These are phyloP conservation scores for Candida succiphila DNA, from an alignment of 805 yeast genomes.

Conservation along the genomic window DNA sequence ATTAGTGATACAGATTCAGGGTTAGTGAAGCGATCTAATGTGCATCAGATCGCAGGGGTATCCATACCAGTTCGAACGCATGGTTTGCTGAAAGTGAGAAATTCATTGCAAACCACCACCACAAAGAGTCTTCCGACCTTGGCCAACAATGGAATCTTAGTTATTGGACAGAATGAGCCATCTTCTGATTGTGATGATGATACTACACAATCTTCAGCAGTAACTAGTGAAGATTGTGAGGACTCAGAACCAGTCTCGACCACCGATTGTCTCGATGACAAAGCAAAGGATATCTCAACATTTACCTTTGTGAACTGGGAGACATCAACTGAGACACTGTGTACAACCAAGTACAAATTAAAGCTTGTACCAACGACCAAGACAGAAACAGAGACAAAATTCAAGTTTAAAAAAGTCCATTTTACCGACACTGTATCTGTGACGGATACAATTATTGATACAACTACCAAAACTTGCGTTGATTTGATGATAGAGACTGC, in stretches of 20 bases:
- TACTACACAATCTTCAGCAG: neutral
- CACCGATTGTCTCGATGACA: neutral
- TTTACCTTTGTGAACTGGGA: neutral
- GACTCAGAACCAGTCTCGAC: neutral
- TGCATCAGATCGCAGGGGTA: too few relatives aligned
- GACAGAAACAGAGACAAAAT: neutral
- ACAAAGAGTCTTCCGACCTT: too few relatives aligned
- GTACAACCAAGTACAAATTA: constrained; percentile 7
- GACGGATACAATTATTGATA: constrained; percentile 4
- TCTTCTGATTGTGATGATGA: neutral
- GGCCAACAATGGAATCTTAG: too few relatives aligned
- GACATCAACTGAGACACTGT: constrained; percentile 1
- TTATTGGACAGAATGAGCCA: too few relatives aligned
- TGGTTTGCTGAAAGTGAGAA: too few relatives aligned
- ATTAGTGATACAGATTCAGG: too few relatives aligned
- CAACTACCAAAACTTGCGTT: constrained; percentile 5
- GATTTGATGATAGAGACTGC: neutral
- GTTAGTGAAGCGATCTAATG: too few relatives aligned
- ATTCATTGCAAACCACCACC: too few relatives aligned
- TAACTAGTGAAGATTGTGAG: neutral
- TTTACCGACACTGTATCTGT: constrained; percentile 8
- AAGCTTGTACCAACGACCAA: neutral
- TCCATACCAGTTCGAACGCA: too few relatives aligned
- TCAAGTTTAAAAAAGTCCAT: neutral
- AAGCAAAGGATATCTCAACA: neutral